Evolutionary conservation across 2,329 filamentous ascomycete genomes (phyloP).

Genomic region (Macrophomina pseudophaseolina): DNA sequence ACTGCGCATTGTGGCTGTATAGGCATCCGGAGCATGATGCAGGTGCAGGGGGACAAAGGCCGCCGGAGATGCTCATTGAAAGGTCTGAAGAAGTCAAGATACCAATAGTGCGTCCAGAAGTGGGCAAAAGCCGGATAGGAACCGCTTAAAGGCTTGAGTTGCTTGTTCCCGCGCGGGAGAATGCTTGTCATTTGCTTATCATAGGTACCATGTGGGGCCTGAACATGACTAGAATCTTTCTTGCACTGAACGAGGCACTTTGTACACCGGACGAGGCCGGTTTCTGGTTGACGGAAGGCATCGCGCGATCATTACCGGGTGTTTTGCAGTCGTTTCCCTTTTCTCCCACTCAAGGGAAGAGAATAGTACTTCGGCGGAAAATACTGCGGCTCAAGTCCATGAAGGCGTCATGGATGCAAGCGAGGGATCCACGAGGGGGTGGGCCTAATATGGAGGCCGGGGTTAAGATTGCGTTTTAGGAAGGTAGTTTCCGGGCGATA

Average conservation of each 20-base stretch:
- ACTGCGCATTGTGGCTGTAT: not conserved
- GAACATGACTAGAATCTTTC: too few species aligned
- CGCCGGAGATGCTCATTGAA: not conserved
- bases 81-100: not conserved
- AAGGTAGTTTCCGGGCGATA: not conserved
- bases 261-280: too few species aligned
- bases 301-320: not conserved
- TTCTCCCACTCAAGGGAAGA: not conserved
- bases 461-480: not conserved
- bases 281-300: too few species aligned
- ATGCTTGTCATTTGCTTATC: conserved; percentile 11
- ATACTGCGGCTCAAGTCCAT: not conserved
- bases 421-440: not conserved
- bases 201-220: not conserved
- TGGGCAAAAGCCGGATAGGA: not conserved
- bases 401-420: not conserved
- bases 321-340: not conserved
- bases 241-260: too few species aligned
- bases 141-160: conserved; percentile 5
- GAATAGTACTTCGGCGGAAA: not conserved
- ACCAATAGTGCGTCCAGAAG: conserved; percentile 1
- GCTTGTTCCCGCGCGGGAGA: not conserved
- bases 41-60: not conserved
- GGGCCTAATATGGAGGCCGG: conserved; percentile 2
- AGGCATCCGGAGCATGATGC: not conserved